These are phyloP conservation scores for Solanum tarijense DNA, from an alignment of 257 asterid species.

Conservation along the genomic window DNA sequence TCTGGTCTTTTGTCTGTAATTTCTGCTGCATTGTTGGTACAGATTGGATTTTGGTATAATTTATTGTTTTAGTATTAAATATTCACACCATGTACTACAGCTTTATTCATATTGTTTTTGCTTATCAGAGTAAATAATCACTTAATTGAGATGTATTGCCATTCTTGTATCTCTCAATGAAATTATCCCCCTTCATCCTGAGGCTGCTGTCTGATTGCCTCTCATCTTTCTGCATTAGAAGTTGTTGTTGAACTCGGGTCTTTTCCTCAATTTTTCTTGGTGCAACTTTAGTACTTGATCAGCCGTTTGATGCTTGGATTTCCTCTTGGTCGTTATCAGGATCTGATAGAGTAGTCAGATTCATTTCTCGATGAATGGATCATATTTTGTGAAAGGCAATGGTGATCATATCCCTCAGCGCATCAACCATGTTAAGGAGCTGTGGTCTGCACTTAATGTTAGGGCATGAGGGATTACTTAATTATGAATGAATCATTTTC, in stretches of 20 bases:
- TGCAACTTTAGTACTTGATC: slow-evolving; percentile 23
- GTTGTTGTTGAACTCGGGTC: slow-evolving; percentile 33
- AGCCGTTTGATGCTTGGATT: slow-evolving; percentile 1
- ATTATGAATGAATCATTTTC: neutral
- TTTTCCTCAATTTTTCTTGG: slow-evolving; percentile 51
- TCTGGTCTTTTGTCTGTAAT: slow-evolving; percentile 18
- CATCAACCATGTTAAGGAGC: slow-evolving; percentile 63
- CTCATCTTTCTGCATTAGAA: slow-evolving; percentile 63
- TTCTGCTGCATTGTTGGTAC: slow-evolving; percentile 10
- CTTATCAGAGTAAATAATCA: neutral
- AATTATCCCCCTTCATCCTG: slow-evolving; percentile 28
- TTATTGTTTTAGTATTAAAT: neutral
- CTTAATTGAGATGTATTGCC: neutral
- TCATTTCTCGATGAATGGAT: slow-evolving; percentile 20
- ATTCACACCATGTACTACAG: neutral
- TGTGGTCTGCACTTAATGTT: slow-evolving; percentile 33
- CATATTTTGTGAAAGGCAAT: slow-evolving; percentile 28
- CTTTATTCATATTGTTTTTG: neutral
- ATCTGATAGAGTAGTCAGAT: slow-evolving; percentile 37
- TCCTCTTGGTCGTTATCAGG: slow-evolving; percentile 42
- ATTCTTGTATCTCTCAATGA: neutral
- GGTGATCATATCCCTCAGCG: slow-evolving; percentile 52
- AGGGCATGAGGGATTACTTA: no score
- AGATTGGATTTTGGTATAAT: neutral
- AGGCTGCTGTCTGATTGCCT: slow-evolving; percentile 44